Conservation (phyloP, 2,329 filamentous ascomycete species). For the Neophaeococcomyces aloes region DNA sequence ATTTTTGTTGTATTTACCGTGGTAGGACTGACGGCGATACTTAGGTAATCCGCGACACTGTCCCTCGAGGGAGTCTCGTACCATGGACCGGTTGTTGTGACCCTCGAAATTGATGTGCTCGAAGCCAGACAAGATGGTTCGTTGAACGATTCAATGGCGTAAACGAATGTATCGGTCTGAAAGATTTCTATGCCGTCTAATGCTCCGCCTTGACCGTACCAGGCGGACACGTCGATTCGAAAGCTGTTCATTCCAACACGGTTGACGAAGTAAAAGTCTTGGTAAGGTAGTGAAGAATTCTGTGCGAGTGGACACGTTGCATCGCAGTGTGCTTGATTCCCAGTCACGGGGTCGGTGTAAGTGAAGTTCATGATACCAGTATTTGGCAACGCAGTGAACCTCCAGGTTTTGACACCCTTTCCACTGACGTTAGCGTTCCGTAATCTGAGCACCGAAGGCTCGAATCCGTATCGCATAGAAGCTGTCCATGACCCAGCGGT, state of each 20-base stretch:
- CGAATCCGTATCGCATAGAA: slow-evolving; percentile 69
- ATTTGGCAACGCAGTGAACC: slow-evolving; percentile 73
- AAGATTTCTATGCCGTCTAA: slow-evolving; percentile 79
- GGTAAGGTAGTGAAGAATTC: slow-evolving; percentile 54
- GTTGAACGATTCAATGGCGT: slow-evolving; percentile 79
- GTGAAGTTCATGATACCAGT: slow-evolving; percentile 95
- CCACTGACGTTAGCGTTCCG: slow-evolving; percentile 80
- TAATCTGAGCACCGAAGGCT: slow-evolving; percentile 74
- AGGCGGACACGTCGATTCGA: slow-evolving; percentile 72
- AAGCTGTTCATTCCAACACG: slow-evolving; percentile 78
- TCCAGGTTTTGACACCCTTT: slow-evolving; percentile 77
- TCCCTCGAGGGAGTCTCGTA: slow-evolving; percentile 50
- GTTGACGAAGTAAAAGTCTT: slow-evolving; percentile 90
- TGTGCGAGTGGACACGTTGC: slow-evolving; percentile 73
- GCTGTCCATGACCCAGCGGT: slow-evolving; percentile 74
- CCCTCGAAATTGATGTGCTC: slow-evolving; percentile 48
- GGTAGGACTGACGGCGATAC: slow-evolving; percentile 51
- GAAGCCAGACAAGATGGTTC: slow-evolving; percentile 67
- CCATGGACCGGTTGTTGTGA: slow-evolving; percentile 68
- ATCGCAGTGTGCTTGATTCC: slow-evolving; percentile 61
- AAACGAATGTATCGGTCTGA: slow-evolving; percentile 69
- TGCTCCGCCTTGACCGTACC: slow-evolving; percentile 77
- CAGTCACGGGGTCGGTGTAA: slow-evolving; percentile 65
- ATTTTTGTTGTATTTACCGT: slow-evolving; percentile 51
- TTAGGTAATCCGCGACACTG: slow-evolving; percentile 68